Base-by-base conservation (phyloP, 768 basidiomycete genomes). In the Lactarius pseudohatsudake region DNA sequence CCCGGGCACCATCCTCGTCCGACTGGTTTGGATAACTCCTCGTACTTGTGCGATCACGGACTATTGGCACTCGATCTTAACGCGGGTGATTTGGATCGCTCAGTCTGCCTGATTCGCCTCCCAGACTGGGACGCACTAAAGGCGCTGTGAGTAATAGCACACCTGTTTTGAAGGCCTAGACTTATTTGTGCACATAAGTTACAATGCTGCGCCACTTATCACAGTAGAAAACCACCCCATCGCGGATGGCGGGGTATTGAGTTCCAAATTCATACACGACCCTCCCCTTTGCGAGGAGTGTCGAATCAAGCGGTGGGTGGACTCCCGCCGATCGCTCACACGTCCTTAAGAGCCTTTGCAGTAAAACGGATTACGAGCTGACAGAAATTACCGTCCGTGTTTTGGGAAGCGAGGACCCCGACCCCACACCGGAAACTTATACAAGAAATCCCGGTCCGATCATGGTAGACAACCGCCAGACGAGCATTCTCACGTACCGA, bases 21-120 rank as follows among this genome's bases (percentile, higher is more conserved):
- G 0, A 81, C 82, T n/a, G 64, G 60, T 6, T 73, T 93, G 41
- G 85, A 91, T 74, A 92, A 87, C 70, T 77, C 80, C 15, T 71
- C 73, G 10, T 87, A 90, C 72, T 70, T 92, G 58, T 94, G 93
- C 75, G 77, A 83, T 64, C 93, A 94, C 75, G 79, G 79, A 6
- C 74, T 80, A 67, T 81, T 94, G 9, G 74, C 79, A 16, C 78
- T 93, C 58, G 91, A 94, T 75, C 87, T 90, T 1, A 89, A 86
- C 71, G 78, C 79, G 2, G 78, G 79, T 34, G 91, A 92, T 71
- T 73, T 88, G 62, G 86, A 89, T 67, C 78, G 79, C 1, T 81
- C 79, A 7, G 77, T 87, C 54, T 78, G 82, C 15, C 75, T 91
- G 53, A 82, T 92, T 66, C 81, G 81, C 71, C 79, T 79, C 66